Conservation (phyloP, 176 grass and related monocot genomes). For the Aechmea fasciata region DNA sequence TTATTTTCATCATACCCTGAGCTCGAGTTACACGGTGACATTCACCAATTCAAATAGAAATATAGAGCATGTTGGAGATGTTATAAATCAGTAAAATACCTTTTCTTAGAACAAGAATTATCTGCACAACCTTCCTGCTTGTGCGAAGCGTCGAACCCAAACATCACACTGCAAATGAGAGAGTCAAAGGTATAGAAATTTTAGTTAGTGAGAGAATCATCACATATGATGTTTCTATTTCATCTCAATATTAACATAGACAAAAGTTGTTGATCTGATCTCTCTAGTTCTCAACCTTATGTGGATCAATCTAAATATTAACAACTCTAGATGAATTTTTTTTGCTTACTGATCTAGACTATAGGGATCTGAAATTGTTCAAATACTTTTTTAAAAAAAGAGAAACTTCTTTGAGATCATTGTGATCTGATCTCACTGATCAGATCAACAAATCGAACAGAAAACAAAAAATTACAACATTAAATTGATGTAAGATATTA, state of each 20-base stretch:
- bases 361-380: no score
- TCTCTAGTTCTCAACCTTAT: background rate
- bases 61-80: no score
- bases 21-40: no score
- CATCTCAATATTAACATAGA: background rate
- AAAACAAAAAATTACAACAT: background rate
- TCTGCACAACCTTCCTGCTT: background rate
- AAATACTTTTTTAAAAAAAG: no score
- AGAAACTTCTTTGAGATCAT: background rate
- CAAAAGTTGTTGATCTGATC: background rate
- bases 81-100: background rate
- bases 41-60: no score
- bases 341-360: no score
- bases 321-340: no score
- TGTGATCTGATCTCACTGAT: background rate
- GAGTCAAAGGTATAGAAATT: background rate
- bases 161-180: slow-evolving; percentile 1
- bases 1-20: no score
- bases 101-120: background rate
- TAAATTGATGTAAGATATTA: background rate
- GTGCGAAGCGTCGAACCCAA: background rate
- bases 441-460: background rate
- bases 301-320: background rate
- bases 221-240: background rate
- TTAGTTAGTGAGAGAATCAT: background rate